Evolutionary conservation across 495 filamentous ascomycete genomes (phyloP), one percentile per base, ranked within the genome.

Genomic region (Glutinoglossum americanum): DNA sequence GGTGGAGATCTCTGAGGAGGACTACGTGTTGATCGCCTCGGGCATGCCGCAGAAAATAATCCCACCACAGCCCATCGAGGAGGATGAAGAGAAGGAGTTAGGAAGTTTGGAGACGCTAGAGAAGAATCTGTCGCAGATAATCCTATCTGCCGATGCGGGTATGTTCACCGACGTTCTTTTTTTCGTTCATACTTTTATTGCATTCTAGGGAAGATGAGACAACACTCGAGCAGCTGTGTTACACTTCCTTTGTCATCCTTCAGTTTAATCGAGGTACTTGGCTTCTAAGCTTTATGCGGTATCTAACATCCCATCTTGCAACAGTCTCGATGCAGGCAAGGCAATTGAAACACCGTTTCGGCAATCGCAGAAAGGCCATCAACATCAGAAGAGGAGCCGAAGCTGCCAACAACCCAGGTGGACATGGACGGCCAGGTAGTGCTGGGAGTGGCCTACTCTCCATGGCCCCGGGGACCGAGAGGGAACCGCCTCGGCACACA

Each of bases 1-100:
- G 26, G 84, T 92, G 35, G 86, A 93, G 68, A 90, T 94, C 60
- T 81, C 80, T 37, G 86, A 92, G 67, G 87, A 90, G 65, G 87
- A 94, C 65, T 92, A 80, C 71, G 74, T 85, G 39, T 69, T 94
- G 57, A 86, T 94, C 64, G 74, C 77, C 26, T 88, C 83, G 17
- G 87, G 87, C 30, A 83, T 84, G 60, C 79, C 87, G 17, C 84
- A 92, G 68, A 82, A 87, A 69, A 80, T 94, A 69, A 85, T 85
- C 32, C 83, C 88, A 17, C 84, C 82, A 15, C 82, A 87, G 63
- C 85, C 87, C 0, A 82, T 92, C 49, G 77, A 81, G 53, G 86
- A 93, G 66, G 87, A 94, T 62, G 87, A 94, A 64, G 78, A 83
- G 65, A 87, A 86, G 62, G 87, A 94, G 67, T 66, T 90, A 53